Percentiles rank a stretch among this genome's conserved stretches.
Evolutionary conservation across 805 yeast species (phyloP).

Genomic region (Wickerhamomyces ciferrii): DNA sequence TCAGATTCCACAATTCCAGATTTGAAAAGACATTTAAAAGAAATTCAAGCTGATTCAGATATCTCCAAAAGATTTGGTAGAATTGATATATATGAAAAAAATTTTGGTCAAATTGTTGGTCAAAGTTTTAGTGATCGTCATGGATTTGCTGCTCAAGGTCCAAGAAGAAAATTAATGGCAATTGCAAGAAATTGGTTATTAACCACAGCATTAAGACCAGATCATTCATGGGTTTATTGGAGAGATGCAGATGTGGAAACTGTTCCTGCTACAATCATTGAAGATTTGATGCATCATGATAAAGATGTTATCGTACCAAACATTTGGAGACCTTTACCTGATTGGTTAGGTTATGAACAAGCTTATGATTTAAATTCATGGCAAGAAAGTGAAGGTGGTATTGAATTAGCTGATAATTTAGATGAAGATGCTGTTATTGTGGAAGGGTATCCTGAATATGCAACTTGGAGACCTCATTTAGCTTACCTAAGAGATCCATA

Average conservation of each 20-base stretch:
- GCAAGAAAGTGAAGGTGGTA: slow-evolving; percentile 82
- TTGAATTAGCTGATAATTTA: slow-evolving; percentile 66
- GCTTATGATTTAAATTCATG: slow-evolving; percentile 83
- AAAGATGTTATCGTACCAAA: slow-evolving; percentile 93
- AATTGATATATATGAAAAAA: slow-evolving; percentile 84
- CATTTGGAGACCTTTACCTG: slow-evolving; percentile 87
- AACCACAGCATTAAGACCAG: slow-evolving; percentile 80
- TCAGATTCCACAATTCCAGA: slow-evolving; percentile 80
- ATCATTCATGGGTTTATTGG: slow-evolving; percentile 97
- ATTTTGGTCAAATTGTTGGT: slow-evolving; percentile 90
- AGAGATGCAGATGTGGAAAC: slow-evolving; percentile 97
- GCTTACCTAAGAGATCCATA: slow-evolving; percentile 93
- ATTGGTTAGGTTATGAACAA: slow-evolving; percentile 80
- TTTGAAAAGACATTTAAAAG: slow-evolving; percentile 49
- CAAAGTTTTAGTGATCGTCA: slow-evolving; percentile 92
- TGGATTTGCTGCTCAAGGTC: slow-evolving; percentile 95
- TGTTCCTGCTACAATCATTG: slow-evolving; percentile 76
- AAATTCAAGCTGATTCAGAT: slow-evolving; percentile 59
- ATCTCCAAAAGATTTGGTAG: slow-evolving; percentile 65
- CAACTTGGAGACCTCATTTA: slow-evolving; percentile 96
- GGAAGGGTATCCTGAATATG: slow-evolving; percentile 95
- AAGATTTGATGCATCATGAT: slow-evolving; percentile 89
- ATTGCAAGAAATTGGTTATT: slow-evolving; percentile 93
- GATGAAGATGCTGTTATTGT: slow-evolving; percentile 96
- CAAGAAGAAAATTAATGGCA: slow-evolving; percentile 92